Evolutionary conservation across 495 filamentous ascomycete genomes (phyloP).

Genomic region (Xylaria telfairii): DNA sequence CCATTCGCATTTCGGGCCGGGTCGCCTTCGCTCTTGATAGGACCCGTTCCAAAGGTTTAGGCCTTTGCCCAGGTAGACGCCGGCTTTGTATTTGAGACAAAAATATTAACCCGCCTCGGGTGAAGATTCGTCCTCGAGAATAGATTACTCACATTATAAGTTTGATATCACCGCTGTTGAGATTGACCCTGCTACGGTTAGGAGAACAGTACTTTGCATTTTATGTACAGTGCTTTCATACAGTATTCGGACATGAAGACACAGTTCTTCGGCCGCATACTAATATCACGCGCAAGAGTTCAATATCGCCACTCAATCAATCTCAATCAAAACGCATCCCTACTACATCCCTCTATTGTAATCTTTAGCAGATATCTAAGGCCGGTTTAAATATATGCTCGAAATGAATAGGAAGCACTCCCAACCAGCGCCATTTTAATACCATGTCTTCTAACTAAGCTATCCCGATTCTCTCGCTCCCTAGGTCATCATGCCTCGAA

Average conservation of each 20-base stretch:
- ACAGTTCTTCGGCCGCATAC: neutral
- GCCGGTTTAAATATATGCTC: neutral
- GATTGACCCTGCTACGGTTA: neutral
- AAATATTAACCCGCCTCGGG: neutral
- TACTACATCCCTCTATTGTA: neutral
- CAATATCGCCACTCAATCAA: neutral
- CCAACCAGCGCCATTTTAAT: neutral
- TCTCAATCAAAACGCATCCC: neutral
- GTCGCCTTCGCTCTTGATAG: neutral
- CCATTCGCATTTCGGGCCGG: constrained; percentile 20
- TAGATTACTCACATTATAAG: neutral
- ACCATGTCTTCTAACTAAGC: neutral
- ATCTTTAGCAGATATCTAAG: too few relatives aligned
- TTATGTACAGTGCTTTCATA: neutral
- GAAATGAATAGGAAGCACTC: neutral
- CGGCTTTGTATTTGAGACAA: neutral
- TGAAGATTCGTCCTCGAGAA: neutral
- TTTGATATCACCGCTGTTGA: neutral
- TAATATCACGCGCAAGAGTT: neutral
- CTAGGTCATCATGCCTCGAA: constrained; percentile 17
- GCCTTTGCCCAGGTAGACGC: neutral
- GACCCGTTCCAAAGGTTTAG: neutral
- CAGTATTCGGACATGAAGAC: neutral
- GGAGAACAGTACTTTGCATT: neutral
- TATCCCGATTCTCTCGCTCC: neutral